These are phyloP conservation scores for Pichia sp. DNA, from an alignment of 1,139 yeast species.

Conservation along the genomic window DNA sequence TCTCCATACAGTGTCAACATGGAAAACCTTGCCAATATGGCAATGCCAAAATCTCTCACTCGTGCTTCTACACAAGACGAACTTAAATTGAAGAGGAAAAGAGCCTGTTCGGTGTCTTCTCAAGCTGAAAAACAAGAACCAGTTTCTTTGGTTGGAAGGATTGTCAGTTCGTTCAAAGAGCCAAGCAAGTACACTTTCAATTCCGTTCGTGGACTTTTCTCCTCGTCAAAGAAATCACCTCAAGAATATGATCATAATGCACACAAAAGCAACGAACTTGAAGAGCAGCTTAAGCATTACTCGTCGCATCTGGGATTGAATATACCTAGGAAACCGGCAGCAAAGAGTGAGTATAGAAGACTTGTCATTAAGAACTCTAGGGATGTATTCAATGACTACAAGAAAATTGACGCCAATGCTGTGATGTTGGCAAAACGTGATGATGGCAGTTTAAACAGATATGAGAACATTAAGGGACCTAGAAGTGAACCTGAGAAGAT, in stretches of 20 bases:
- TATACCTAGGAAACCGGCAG: constrained; percentile 8
- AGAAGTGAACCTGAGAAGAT: neutral
- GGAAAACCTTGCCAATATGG: constrained; percentile 12
- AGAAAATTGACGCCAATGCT: constrained; percentile 24
- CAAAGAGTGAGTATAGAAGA: constrained; percentile 18
- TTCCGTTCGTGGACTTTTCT: constrained; percentile 24
- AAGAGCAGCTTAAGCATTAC: neutral
- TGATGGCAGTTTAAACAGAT: neutral
- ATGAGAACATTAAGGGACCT: neutral
- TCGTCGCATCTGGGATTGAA: constrained; percentile 3
- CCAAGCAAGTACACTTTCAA: constrained; percentile 19
- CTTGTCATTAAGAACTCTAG: constrained; percentile 20
- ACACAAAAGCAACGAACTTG: neutral
- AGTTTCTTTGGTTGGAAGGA: constrained; percentile 20
- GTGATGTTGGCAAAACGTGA: constrained; percentile 15
- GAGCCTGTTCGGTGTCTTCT: constrained; percentile 13
- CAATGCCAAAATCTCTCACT: constrained; percentile 27
- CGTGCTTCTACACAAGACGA: constrained; percentile 11
- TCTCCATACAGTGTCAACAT: constrained; percentile 22
- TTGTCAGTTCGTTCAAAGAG: constrained; percentile 19
- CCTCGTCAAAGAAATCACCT: constrained; percentile 11
- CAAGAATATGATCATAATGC: neutral
- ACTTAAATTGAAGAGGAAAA: constrained; percentile 18
- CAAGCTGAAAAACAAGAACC: constrained; percentile 3
- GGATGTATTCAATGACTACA: constrained; percentile 19